Percentiles rank a stretch among this genome's conserved stretches.
These are phyloP conservation scores for Penicillium sp. DNA, from an alignment of 2,329 filamentous ascomycete genomes.

Conservation along the genomic window DNA sequence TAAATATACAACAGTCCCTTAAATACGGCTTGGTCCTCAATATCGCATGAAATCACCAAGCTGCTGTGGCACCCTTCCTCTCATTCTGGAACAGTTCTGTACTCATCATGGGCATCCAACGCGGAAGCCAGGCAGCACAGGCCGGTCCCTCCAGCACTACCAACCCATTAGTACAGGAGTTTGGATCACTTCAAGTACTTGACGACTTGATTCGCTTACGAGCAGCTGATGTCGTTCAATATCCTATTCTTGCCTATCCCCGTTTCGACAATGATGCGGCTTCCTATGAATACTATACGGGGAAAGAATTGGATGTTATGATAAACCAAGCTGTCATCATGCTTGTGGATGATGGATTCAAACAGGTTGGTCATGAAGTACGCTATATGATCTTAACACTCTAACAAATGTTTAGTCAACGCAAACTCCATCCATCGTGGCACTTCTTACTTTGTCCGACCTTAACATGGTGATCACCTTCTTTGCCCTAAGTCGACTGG, in stretches of 20 bases:
- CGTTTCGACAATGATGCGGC: constrained; percentile 31
- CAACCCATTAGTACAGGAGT: constrained; percentile 30
- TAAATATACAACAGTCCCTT: background rate
- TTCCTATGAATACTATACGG: constrained; percentile 46
- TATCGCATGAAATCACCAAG: background rate
- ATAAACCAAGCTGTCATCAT: constrained; percentile 37
- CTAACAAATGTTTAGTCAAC: constrained; percentile 16
- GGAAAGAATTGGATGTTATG: constrained; percentile 38
- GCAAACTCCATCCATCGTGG: constrained; percentile 30
- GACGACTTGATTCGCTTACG: constrained; percentile 46
- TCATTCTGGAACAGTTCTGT: background rate
- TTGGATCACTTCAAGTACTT: constrained; percentile 43
- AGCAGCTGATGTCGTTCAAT: constrained; percentile 41
- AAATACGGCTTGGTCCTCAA: constrained; percentile 1
- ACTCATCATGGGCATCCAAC: constrained; percentile 23
- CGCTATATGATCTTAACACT: accelerated
- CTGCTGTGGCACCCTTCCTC: background rate
- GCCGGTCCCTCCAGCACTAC: constrained; percentile 8
- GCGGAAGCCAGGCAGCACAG: constrained; percentile 8
- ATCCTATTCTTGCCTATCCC: constrained; percentile 46
- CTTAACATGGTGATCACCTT: constrained; percentile 46
- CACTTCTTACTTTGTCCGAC: constrained; percentile 45
- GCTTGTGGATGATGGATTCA: constrained; percentile 35
- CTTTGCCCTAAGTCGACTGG: constrained; percentile 48
- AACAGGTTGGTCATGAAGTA: constrained; percentile 12